Evolutionary conservation across 2,329 filamentous ascomycete genomes (phyloP).

Genomic region (Nigrospora oryzae): DNA sequence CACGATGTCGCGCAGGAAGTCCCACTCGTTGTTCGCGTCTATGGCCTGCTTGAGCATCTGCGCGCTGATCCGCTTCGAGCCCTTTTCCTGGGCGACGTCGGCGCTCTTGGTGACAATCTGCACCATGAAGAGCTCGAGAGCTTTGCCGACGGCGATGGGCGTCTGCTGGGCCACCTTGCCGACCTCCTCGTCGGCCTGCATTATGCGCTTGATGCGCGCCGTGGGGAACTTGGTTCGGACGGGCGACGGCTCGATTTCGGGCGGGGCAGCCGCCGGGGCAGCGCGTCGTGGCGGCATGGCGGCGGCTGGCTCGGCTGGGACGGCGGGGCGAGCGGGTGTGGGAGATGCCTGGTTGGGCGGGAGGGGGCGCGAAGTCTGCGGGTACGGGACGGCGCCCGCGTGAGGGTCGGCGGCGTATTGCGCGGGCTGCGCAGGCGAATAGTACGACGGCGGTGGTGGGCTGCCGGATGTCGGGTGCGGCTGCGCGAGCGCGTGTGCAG

Average conservation of each 20-base stretch:
- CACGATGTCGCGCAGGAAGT: constrained; percentile 88
- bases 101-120: constrained; percentile 84
- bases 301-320: constrained; percentile 10
- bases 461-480: background rate
- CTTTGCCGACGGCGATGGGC: constrained; percentile 90
- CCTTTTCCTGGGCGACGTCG: constrained; percentile 70
- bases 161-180: constrained; percentile 98
- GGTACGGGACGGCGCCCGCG: too few species aligned
- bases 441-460: background rate
- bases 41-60: constrained; percentile 89
- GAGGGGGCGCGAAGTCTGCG: background rate
- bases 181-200: constrained; percentile 98
- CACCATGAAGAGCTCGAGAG: constrained; percentile 96
- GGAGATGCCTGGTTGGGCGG: constrained; percentile 6
- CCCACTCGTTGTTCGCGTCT: constrained; percentile 81
- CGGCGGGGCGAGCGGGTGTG: constrained; percentile 10
- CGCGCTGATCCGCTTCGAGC: constrained; percentile 82
- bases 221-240: constrained; percentile 96
- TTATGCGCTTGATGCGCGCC: constrained; percentile 95
- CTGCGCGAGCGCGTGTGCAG: background rate
- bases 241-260: constrained; percentile 52
- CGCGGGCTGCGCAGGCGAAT: background rate
- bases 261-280: constrained; percentile 26
- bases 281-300: constrained; percentile 31
- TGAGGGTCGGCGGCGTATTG: too few species aligned